phyloP scores from a whole-genome alignment of 2,329 filamentous ascomycete species.

The Aschersonia sp. region DNA sequence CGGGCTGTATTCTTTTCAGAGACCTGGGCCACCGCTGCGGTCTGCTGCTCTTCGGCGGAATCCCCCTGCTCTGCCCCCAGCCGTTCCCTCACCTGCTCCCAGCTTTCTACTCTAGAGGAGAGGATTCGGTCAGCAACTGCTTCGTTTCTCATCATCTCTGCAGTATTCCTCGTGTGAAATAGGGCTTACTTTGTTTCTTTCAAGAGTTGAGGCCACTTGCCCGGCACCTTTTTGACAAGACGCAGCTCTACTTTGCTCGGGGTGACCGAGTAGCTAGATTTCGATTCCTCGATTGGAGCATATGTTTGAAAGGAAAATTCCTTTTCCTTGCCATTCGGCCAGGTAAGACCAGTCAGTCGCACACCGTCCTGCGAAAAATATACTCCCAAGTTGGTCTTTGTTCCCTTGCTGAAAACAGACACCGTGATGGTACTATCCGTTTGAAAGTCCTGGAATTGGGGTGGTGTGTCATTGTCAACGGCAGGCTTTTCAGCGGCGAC shows the following conservation, averaged over 20 bases:
- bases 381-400: slow-evolving; percentile 24
- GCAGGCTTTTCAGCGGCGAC: slow-evolving; percentile 5
- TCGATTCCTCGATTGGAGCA: slow-evolving; percentile 43
- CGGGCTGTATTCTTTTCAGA: too few relatives aligned
- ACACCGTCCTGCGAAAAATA: slow-evolving; percentile 15
- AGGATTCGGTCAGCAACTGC: neutral
- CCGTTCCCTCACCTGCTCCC: neutral
- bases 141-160: neutral
- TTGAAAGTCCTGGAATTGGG: slow-evolving; percentile 21
- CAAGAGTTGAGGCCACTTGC: slow-evolving; percentile 45
- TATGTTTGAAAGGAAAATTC: slow-evolving; percentile 51
- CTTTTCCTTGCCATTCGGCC: slow-evolving; percentile 39
- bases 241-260: slow-evolving; percentile 68
- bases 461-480: slow-evolving; percentile 10
- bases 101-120: neutral
- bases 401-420: slow-evolving; percentile 27
- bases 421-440: slow-evolving; percentile 18
- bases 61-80: neutral
- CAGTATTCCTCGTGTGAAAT: neutral
- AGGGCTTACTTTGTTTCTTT: neutral
- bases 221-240: slow-evolving; percentile 50
- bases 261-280: slow-evolving; percentile 50
- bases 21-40: too few relatives aligned
- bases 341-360: slow-evolving; percentile 14
- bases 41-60: neutral